A percentile compares a stretch with the other conserved stretches of the same genome.
phyloP scores from a whole-genome alignment of 805 yeast genomes.

The Saturnispora silvae region DNA sequence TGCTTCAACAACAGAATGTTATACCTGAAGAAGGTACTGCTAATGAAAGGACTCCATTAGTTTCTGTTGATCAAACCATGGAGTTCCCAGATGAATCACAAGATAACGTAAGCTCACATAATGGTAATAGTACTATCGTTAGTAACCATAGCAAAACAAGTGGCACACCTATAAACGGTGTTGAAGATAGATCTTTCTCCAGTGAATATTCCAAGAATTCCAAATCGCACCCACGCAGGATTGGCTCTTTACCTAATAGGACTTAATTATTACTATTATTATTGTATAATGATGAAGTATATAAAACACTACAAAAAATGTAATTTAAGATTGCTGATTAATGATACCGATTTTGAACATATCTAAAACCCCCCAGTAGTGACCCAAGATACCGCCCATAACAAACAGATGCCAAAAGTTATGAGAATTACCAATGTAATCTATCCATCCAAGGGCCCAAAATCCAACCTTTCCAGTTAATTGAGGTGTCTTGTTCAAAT shows the following conservation, averaged over 20 bases:
- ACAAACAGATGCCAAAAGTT: slow-evolving; percentile 93
- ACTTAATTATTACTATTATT: too few relatives aligned
- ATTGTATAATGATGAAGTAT: neutral
- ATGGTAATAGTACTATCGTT: neutral
- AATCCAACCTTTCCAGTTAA: slow-evolving; percentile 27
- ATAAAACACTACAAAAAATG: too few relatives aligned
- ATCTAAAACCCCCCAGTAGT: slow-evolving; percentile 66
- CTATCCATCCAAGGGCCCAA: slow-evolving; percentile 73
- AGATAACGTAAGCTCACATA: too few relatives aligned
- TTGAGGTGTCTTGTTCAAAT: slow-evolving; percentile 34
- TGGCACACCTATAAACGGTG: neutral
- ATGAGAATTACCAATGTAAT: slow-evolving; percentile 66
- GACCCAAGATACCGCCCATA: slow-evolving; percentile 80
- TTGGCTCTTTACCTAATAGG: neutral
- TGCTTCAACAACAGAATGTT: neutral
- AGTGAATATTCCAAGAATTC: slow-evolving; percentile 8
- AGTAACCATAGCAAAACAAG: neutral
- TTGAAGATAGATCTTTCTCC: slow-evolving; percentile 3
- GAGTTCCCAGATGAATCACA: slow-evolving; percentile 3
- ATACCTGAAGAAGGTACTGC: neutral
- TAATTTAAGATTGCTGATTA: neutral
- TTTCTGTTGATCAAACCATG: slow-evolving; percentile 9
- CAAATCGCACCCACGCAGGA: slow-evolving; percentile 4
- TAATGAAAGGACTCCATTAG: slow-evolving; percentile 4
- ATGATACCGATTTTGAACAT: slow-evolving; percentile 38